Evolutionary conservation across 371 early-diverging fungal genomes (phyloP).

Genomic region (Rhizopus delemar): DNA sequence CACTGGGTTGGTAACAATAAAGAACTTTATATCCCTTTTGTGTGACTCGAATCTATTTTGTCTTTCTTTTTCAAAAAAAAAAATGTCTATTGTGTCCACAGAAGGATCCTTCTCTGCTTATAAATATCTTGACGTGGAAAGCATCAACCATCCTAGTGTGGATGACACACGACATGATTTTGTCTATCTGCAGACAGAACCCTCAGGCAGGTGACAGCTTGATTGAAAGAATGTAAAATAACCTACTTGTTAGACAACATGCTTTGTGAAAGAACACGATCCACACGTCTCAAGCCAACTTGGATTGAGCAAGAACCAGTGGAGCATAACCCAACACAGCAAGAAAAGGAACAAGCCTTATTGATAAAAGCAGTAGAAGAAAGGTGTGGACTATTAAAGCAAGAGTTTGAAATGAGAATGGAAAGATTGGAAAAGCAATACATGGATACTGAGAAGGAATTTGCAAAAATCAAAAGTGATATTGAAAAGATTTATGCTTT

Average conservation of each 20-base stretch:
- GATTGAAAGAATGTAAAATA: too few species aligned
- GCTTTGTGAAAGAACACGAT: too few species aligned
- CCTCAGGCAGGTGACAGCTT: too few species aligned
- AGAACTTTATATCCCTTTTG: too few species aligned
- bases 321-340: not conserved
- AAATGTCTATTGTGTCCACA: not conserved
- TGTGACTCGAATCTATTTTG: not conserved
- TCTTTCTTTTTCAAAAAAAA: not conserved
- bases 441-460: not conserved
- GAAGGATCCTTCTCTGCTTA: not conserved
- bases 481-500: not conserved
- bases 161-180: not conserved
- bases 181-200: too few species aligned
- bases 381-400: not conserved
- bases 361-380: not conserved
- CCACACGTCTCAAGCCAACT: not conserved
- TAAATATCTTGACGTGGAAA: not conserved
- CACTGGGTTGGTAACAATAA: constrained; percentile 40
- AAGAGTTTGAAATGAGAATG: not conserved
- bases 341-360: not conserved
- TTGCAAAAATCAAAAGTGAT: not conserved
- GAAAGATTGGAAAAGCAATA: not conserved
- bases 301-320: not conserved
- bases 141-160: not conserved
- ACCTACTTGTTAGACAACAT: not conserved